These are phyloP conservation scores for Coprinellus aureogranulatus DNA, from an alignment of 768 basidiomycete species.

Conservation along the genomic window DNA sequence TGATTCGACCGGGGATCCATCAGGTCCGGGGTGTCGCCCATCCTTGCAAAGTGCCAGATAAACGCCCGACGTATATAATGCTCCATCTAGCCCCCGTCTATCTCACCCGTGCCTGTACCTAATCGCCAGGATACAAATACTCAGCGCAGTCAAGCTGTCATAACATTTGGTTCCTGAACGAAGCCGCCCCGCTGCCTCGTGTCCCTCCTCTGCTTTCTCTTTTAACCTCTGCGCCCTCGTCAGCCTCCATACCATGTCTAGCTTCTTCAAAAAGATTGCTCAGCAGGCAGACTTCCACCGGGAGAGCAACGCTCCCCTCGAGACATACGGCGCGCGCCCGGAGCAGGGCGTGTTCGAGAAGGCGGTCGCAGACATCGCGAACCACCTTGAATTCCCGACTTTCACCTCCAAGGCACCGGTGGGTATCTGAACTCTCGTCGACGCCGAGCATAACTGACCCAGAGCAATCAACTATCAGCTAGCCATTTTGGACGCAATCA, in stretches of 20 bases:
- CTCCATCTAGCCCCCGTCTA: too few relatives aligned
- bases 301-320: conserved; percentile 26
- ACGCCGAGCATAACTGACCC: not conserved
- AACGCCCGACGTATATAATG: too few relatives aligned
- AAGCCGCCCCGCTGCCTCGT: not conserved
- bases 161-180: not conserved
- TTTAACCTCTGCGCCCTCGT: conserved; percentile 8
- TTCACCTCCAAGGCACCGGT: conserved; percentile 30
- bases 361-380: conserved; percentile 24
- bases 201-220: conserved; percentile 9
- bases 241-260: conserved; percentile 19
- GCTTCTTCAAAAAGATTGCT: conserved; percentile 21
- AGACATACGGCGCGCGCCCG: conserved; percentile 33
- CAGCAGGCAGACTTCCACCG: conserved; percentile 20
- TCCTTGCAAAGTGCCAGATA: too few relatives aligned
- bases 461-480: conserved; percentile 29
- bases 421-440: conserved; percentile 2
- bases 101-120: not conserved
- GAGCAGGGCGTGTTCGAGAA: conserved; percentile 20
- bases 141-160: not conserved
- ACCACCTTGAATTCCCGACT: conserved; percentile 27
- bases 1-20: too few relatives aligned
- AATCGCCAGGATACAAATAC: not conserved
- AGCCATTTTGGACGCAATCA: conserved; percentile 47
- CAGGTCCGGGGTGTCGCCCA: too few relatives aligned